These are phyloP conservation scores for Chamaecyparis obtusa DNA, from an alignment of 75 land plant genomes.

Conservation along the genomic window DNA sequence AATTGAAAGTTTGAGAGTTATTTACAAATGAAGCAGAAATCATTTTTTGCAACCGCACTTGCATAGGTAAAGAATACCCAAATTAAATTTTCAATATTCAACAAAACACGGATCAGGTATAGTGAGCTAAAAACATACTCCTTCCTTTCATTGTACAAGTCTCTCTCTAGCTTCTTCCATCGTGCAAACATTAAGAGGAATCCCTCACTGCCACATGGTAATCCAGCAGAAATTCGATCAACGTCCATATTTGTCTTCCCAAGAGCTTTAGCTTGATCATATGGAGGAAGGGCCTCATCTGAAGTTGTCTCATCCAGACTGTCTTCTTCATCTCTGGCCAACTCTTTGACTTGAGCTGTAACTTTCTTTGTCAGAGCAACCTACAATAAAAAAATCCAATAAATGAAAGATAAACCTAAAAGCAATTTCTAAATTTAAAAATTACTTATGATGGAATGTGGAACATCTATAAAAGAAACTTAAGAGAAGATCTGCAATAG, in stretches of 20 bases:
- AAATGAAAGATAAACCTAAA: neutral
- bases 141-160: constrained; percentile 94
- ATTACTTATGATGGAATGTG: neutral
- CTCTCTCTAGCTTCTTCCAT: constrained; percentile 98
- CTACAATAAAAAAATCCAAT: constrained; percentile 27
- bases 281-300: constrained; percentile 79
- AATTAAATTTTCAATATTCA: neutral
- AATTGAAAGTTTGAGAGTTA: neutral
- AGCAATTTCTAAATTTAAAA: neutral
- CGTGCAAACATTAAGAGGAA: constrained; percentile 99
- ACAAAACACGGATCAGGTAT: neutral
- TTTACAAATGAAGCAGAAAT: neutral
- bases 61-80: neutral
- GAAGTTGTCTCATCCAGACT: constrained; percentile 56
- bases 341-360: constrained; percentile 88
- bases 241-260: constrained; percentile 98
- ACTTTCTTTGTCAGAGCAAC: constrained; percentile 81
- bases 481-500: neutral
- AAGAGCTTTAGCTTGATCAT: constrained; percentile 98
- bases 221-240: constrained; percentile 95
- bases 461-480: neutral
- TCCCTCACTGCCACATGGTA: constrained; percentile 99
- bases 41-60: neutral
- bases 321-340: constrained; percentile 94
- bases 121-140: constrained; percentile 39